A percentile compares a stretch with the other conserved stretches of the same genome.
Evolutionary conservation across 768 basidiomycete genomes (phyloP).

Genomic region (Tricholomella constricta): DNA sequence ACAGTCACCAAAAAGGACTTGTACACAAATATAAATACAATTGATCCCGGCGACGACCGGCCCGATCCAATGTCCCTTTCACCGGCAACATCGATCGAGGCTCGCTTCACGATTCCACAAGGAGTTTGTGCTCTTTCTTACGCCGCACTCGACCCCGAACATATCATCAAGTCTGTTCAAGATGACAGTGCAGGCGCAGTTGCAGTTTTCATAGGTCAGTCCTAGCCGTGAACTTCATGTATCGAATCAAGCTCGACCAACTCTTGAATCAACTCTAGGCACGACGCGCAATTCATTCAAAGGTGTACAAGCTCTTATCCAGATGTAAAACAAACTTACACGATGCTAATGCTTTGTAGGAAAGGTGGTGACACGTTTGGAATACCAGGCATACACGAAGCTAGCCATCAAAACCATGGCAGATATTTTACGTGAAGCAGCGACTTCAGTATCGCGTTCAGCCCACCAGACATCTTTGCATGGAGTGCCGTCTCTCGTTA

Average conservation of each 20-base stretch:
- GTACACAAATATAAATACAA: not conserved
- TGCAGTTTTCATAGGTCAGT: conserved; percentile 70
- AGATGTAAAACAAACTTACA: no score
- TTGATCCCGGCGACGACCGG: not conserved
- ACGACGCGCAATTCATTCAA: conserved; percentile 86
- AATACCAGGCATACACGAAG: conserved; percentile 84
- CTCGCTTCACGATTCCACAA: conserved; percentile 40
- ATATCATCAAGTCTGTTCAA: conserved; percentile 62
- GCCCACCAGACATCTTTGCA: conserved; percentile 35
- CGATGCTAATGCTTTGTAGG: conserved; percentile 40
- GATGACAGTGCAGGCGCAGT: conserved; percentile 71
- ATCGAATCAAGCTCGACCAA: not conserved
- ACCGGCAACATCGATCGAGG: conserved; percentile 44
- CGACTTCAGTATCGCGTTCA: conserved; percentile 43
- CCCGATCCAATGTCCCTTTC: conserved; percentile 10
- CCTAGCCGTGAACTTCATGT: not conserved
- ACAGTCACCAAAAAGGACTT: not conserved
- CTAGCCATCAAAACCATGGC: conserved; percentile 79
- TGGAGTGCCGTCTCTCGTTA: conserved; percentile 43
- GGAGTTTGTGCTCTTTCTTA: conserved; percentile 64
- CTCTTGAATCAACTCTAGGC: conserved; percentile 29
- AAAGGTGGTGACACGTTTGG: conserved; percentile 68
- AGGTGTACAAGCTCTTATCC: conserved; percentile 43
- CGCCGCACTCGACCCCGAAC: conserved; percentile 52
- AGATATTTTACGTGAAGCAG: conserved; percentile 53